Base-by-base conservation (phyloP, 1,139 yeast genomes). In the Taiozyma sp. region DNA sequence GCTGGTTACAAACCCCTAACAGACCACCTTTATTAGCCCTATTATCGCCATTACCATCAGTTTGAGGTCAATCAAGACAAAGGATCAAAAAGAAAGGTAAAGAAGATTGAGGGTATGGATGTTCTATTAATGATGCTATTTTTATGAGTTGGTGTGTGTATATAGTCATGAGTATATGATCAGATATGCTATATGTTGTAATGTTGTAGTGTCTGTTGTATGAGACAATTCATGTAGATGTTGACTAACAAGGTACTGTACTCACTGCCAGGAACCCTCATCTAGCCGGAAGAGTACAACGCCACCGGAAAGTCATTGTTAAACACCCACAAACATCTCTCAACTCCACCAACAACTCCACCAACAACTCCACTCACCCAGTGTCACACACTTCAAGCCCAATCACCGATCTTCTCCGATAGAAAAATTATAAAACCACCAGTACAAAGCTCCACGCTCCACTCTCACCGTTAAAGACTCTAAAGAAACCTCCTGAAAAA, bases 1-100 rank as follows among this genome's bases (percentile, higher is more conserved):
- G 97, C 44, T 92, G 96, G 96, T 76, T 88, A 55, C 83, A 88
- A 62, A 83, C 95, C 57, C 79, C 90, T 53, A 87, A 86, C 70
- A 88, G 86, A 72, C 98, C 98, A 58, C 83, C 84, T 59, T 75
- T 91, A 66, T 78, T 92, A 72, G 82, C 81, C 45, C 57, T 73
- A 49, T 64, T 73, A 49, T 71, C 76, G n/a, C 77, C 77, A 52
- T 63, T 88, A 65, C 96, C 96, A 69, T 81, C 90, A 61, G 87
- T 85, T 65, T 86, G 76, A 57, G 4, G 4, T 10, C 7, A 19
- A 19, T 8, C 16, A 8, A 10, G 19, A 19, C 2, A 2, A 2
- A 2, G 19, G 19, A 19, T 19, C 19, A 19, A 38, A 5, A 19
- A 16, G 9, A 16, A 14, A 36, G 10, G 2, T 36, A 4, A 19